Evolutionary conservation across 345 rosid genomes (phyloP), one percentile per base, ranked within the genome.

Genomic region (Dimocarpus longan): DNA sequence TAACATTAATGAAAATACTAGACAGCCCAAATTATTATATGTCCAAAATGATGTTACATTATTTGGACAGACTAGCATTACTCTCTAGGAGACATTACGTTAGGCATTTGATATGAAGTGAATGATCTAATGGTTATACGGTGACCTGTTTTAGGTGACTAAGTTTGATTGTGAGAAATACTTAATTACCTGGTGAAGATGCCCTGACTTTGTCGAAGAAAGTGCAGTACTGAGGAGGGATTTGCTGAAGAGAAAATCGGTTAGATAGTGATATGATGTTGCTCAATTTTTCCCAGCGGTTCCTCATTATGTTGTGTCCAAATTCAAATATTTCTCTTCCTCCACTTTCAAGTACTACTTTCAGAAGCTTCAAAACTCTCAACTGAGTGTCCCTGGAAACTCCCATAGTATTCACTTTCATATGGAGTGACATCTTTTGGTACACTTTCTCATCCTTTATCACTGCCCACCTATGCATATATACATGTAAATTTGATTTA

Each of bases 311-410:
- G 8, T 70, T 69, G 67, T 89, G 79, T 10, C 89, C 93, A 48
- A 90, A 91, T 24, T 71, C 78, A 52, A 90, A 91, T 24, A 93
- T 79, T 2, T 76, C 79, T 28, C 69, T 73, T 32, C 84, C 87
- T 80, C 69, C 78, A 39, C 56, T 82, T 16, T 78, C 64, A n/a
- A 86, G 74, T 3, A 84, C 83, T 8, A 84, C 89, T 77, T 89
- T 84, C 5, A 93, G 80, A 67, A 92, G 87, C 78, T 89, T 81
- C 28, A 88, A 74, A 73, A 74, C 87, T 82, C 87, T 85, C n/a
- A 91, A 70, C 44, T 93, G 98, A 42, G 74, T 85, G 15, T 90
- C 97, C 77, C 68, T 76, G 0, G 97, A 91, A 80, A 91, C 89
- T 0, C 93, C 97, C 71, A 88, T 56, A 16, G 89, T 87, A 60